phyloP scores from a whole-genome alignment of 1,284 basidiomycete species.

The Stygiomarasmius scandens region DNA sequence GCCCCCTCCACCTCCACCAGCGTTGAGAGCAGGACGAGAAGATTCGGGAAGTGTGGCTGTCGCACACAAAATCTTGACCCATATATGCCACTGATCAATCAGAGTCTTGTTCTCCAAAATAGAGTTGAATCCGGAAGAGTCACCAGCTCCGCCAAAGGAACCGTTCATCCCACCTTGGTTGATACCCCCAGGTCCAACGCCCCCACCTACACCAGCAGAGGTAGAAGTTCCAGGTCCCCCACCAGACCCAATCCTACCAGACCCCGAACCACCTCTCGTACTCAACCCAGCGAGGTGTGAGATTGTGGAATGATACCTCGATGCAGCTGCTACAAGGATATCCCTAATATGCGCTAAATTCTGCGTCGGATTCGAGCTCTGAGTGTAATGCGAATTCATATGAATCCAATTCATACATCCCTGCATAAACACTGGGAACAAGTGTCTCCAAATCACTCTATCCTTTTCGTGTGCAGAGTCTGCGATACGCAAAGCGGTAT shows the following conservation, averaged over 20 bases:
- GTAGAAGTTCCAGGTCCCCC: no score
- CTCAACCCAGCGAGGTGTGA: slow-evolving; percentile 68
- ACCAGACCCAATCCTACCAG: slow-evolving; percentile 49
- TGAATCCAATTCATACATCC: slow-evolving; percentile 47
- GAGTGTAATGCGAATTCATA: no score
- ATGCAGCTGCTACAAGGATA: slow-evolving; percentile 63
- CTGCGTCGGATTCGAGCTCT: no score
- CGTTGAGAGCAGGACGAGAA: slow-evolving; percentile 53
- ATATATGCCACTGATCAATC: slow-evolving; percentile 88
- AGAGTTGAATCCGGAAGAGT: no score
- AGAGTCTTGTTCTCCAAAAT: slow-evolving; percentile 46
- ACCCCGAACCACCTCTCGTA: slow-evolving; percentile 52
- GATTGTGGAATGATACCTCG: slow-evolving; percentile 69
- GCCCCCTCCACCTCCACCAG: no score
- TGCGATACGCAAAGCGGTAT: slow-evolving; percentile 63
- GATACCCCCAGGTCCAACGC: no score
- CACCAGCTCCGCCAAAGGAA: no score
- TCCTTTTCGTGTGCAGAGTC: slow-evolving; percentile 70
- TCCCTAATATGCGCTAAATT: slow-evolving; percentile 59
- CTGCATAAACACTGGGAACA: slow-evolving; percentile 67
- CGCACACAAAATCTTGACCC: slow-evolving; percentile 82
- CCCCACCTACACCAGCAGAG: no score
- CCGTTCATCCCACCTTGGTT: no score
- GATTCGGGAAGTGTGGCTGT: slow-evolving; percentile 74
- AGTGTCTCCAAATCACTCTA: slow-evolving; percentile 68